Base-by-base conservation (phyloP, 768 basidiomycete species). In the Calvatia gigantea region DNA sequence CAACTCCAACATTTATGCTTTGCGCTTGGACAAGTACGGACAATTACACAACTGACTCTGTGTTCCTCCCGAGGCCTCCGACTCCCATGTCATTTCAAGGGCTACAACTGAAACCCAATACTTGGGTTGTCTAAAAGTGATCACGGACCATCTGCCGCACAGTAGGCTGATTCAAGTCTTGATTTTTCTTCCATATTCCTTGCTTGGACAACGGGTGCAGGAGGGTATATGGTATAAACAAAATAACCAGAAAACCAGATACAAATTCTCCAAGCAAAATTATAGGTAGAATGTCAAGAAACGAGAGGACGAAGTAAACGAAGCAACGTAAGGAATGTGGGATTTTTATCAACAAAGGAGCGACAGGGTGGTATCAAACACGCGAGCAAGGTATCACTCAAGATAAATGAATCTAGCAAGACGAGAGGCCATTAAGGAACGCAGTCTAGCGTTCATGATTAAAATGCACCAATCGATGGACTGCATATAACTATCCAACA, bases 381-480 rank as follows among this genome's bases (percentile, higher is more conserved):
- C 11, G 41, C 41, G 41, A 42, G 21, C 17, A 42, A 31, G 41
- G 41, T 42, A 42, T 42, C 35, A 37, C 15, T 7, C 49, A 41
- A 27, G 27, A 47, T 31, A 17, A 14, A 47, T 31, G 15, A 14
- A 27, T 27, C 25, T 6, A 29, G 21, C 28, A 14, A n/a, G n/a
- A n/a, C 15, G 43, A 48, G 39, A 46, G 29, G 14, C 43, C n/a
- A 19, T 21, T 4, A 27, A 42, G 41, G 25, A 23, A 42, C 9
- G 7, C 41, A 12, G 17, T 21, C 3, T 19, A 7, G 19, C 25
- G 4, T 37, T 12, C 41, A 5, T 12, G 19, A 25, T 42, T 60
- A 72, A 58, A 70, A 70, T 44, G 68, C 67, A 56, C 66, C 65
- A 45, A 69, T 67, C 23, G 68, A 67, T 38, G 67, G 65, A n/a